Evolutionary conservation across 768 basidiomycete species (phyloP).

Genomic region (Heimioporus sp.): DNA sequence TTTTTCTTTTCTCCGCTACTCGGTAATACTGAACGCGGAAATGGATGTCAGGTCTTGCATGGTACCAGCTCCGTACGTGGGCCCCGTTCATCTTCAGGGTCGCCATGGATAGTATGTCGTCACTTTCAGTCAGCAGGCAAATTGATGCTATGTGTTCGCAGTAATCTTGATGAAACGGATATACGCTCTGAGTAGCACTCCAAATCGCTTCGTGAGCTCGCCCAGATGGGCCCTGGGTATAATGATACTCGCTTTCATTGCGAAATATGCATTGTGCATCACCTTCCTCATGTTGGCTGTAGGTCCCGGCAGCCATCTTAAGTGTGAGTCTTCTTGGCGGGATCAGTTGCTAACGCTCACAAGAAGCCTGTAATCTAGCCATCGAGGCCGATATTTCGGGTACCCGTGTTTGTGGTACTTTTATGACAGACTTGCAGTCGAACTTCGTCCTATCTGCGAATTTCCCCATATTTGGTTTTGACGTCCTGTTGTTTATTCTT

Average conservation of each 20-base stretch:
- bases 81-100: constrained; percentile 10
- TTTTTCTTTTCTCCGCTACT: not conserved
- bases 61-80: constrained; percentile 15
- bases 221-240: constrained; percentile 3
- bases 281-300: constrained; percentile 8
- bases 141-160: not conserved
- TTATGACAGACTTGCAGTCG: not conserved
- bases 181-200: constrained; percentile 7
- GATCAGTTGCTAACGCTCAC: not conserved
- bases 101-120: constrained; percentile 14
- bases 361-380: not conserved
- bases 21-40: not conserved
- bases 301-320: constrained; percentile 9
- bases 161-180: constrained; percentile 23
- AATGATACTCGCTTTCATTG: constrained; percentile 7
- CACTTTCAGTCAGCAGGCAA: too few species aligned
- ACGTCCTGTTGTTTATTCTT: constrained; percentile 13
- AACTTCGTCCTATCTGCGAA: not conserved
- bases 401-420: constrained; percentile 2
- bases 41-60: constrained; percentile 10
- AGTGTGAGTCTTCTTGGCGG: constrained; percentile 1
- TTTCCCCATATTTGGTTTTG: constrained; percentile 13
- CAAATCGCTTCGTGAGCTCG: constrained; percentile 3
- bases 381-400: not conserved
- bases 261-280: constrained; percentile 2